These are phyloP conservation scores for Mycena capillaripes DNA, from an alignment of 768 basidiomycete species.

Conservation along the genomic window DNA sequence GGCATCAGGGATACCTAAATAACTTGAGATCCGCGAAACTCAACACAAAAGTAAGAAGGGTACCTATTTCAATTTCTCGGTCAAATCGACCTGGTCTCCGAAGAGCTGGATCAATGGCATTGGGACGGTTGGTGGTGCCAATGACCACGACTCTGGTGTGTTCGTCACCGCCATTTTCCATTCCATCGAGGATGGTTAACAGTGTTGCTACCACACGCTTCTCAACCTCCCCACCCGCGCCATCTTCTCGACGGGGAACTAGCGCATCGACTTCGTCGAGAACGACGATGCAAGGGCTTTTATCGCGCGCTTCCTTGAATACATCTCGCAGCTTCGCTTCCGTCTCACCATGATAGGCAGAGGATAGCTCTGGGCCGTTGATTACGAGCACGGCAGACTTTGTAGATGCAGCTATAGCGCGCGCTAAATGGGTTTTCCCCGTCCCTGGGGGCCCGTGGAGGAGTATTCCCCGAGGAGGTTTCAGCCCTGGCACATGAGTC, in stretches of 20 bases:
- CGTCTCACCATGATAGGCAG: constrained; percentile 97
- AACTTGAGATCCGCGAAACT: constrained; percentile 5
- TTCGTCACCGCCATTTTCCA: constrained; percentile 66
- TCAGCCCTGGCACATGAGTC: constrained; percentile 70
- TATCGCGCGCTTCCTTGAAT: constrained; percentile 85
- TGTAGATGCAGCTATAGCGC: constrained; percentile 92
- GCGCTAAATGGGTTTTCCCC: constrained; percentile 96
- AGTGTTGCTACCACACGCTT: constrained; percentile 96
- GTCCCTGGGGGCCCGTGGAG: constrained; percentile 98
- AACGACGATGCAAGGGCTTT: constrained; percentile 93
- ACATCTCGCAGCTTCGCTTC: constrained; percentile 92
- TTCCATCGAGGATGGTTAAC: constrained; percentile 95
- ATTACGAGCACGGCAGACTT: constrained; percentile 91
- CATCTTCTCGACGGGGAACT: constrained; percentile 91
- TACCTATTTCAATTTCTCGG: constrained; percentile 95
- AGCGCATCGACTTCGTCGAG: constrained; percentile 97
- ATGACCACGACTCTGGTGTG: constrained; percentile 88
- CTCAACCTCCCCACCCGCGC: constrained; percentile 95
- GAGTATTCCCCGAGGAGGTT: constrained; percentile 95
- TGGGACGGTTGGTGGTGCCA: constrained; percentile 95
- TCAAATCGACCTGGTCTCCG: constrained; percentile 93
- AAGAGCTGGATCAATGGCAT: constrained; percentile 95
- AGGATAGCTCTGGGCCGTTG: constrained; percentile 95
- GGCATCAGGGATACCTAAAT: constrained; percentile 87
- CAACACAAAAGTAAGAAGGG: constrained; percentile 35